phyloP scores from a whole-genome alignment of 1,284 basidiomycete genomes.

The Trametes pubescens region DNA sequence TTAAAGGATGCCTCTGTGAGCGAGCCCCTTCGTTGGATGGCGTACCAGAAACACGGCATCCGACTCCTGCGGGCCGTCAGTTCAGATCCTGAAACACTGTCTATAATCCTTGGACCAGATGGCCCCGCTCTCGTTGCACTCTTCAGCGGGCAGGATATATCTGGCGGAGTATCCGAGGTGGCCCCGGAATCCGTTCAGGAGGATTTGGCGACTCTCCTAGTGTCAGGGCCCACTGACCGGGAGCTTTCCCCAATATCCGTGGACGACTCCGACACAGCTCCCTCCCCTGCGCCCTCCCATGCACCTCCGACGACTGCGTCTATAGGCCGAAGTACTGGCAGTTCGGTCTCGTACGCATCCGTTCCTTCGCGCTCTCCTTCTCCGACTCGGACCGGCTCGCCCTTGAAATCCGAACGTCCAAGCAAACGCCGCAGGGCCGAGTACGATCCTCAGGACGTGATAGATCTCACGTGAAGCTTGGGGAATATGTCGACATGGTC shows the following conservation, averaged over 20 bases:
- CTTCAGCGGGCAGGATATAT: neutral
- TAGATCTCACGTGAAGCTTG: conserved; percentile 5
- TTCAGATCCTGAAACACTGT: conserved; percentile 5
- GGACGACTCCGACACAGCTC: neutral
- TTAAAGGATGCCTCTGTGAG: conserved; percentile 3
- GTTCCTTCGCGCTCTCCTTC: neutral
- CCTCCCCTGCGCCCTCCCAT: neutral
- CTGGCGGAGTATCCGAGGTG: neutral
- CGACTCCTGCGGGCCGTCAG: conserved; percentile 11
- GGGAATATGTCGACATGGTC: neutral
- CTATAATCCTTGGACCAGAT: conserved; percentile 11
- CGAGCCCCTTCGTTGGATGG: conserved; percentile 14
- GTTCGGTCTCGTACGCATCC: neutral
- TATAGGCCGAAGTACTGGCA: neutral
- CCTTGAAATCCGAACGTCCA: neutral
- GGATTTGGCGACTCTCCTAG: neutral
- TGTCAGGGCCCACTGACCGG: neutral
- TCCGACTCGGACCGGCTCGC: neutral
- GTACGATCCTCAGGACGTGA: conserved; percentile 9
- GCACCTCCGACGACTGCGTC: neutral
- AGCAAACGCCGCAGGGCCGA: conserved; percentile 8
- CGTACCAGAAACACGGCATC: conserved; percentile 8
- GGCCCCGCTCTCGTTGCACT: neutral
- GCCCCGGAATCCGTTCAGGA: too few species aligned
- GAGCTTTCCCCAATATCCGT: neutral